Evolutionary conservation across 495 filamentous ascomycete species (phyloP), one percentile per base, ranked within the genome.

Genomic region (Lepraria neglecta): DNA sequence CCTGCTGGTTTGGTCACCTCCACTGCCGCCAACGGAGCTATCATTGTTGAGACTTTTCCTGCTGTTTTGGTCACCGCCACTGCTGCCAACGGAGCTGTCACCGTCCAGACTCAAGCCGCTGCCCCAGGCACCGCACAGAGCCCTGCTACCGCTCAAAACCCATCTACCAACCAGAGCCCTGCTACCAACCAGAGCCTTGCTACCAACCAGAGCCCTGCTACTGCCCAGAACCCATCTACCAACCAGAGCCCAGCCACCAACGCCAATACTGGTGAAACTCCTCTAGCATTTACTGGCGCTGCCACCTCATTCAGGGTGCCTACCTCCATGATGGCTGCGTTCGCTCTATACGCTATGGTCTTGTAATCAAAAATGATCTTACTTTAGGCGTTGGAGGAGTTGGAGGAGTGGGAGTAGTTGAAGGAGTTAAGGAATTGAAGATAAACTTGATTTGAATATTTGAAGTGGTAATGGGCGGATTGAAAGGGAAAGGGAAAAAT

Each of bases 221-320:
- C 50, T 0, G 6, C 59, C 6, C 40, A 42, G 17, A 53, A 11
- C 30, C 50, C 50, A 0, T n/a, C 50, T 3, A 11, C 30, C 30
- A 33, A 31, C 4, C 27, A 53, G 28, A 19, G 7, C 14, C 21
- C 31, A 3, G 3, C 48, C 35, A 38, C 35, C 12, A 38, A 38
- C 35, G 4, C 35, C 35, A 38, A 38, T 1, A 1, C 59, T 7
- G 33, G 14, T 1, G 48, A 48, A 24, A 55, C 50, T 56, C 19
- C 31, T 33, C 28, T 35, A 33, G 1, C 59, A 31, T 61, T 61
- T 50, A 21, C 21, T 28, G 59, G 59, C 40, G 50, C n/a, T 48
- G 59, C 59, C n/a, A 35, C 51, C 31, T 24, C 50, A 21, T 35
- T 47, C 59, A 44, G 45, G 33, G 59, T 42, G 15, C 52, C 59